Evolutionary conservation across 1,284 basidiomycete genomes (phyloP).

Genomic region (Trichosporon sp.): DNA sequence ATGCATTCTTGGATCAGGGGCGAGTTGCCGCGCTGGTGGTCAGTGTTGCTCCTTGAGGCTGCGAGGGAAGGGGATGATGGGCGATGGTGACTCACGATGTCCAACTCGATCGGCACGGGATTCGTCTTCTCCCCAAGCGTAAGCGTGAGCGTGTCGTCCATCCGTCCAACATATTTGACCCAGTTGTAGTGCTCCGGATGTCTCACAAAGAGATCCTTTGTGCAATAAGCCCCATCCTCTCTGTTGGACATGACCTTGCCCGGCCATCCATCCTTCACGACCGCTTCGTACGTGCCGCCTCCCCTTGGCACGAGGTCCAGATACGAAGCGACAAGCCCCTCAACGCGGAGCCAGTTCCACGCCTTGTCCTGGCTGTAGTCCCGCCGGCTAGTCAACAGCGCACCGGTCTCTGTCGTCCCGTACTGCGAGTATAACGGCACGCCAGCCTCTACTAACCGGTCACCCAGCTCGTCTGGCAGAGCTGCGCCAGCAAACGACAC

Average conservation of each 20-base stretch:
- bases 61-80: no score
- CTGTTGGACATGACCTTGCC: slow-evolving; percentile 56
- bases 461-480: slow-evolving; percentile 54
- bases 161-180: slow-evolving; percentile 57
- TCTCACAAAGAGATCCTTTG: slow-evolving; percentile 56
- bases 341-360: slow-evolving; percentile 57
- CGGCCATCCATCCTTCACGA: slow-evolving; percentile 57
- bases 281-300: slow-evolving; percentile 53
- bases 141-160: slow-evolving; percentile 55
- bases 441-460: slow-evolving; percentile 53
- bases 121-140: slow-evolving; percentile 57
- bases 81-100: slow-evolving; percentile 37
- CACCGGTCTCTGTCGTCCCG: slow-evolving; percentile 51
- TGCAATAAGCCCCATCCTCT: slow-evolving; percentile 57
- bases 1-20: slow-evolving; percentile 53
- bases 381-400: slow-evolving; percentile 52
- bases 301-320: slow-evolving; percentile 52
- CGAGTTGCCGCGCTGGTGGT: slow-evolving; percentile 40
- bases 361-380: slow-evolving; percentile 54
- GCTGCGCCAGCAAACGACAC: slow-evolving; percentile 50
- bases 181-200: slow-evolving; percentile 49
- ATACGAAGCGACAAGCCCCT: slow-evolving; percentile 49
- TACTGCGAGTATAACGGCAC: slow-evolving; percentile 57
- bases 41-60: not conserved
- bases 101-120: slow-evolving; percentile 49